These are phyloP conservation scores for Boletus tylopilopsis DNA, from an alignment of 768 basidiomycete genomes.

Conservation along the genomic window DNA sequence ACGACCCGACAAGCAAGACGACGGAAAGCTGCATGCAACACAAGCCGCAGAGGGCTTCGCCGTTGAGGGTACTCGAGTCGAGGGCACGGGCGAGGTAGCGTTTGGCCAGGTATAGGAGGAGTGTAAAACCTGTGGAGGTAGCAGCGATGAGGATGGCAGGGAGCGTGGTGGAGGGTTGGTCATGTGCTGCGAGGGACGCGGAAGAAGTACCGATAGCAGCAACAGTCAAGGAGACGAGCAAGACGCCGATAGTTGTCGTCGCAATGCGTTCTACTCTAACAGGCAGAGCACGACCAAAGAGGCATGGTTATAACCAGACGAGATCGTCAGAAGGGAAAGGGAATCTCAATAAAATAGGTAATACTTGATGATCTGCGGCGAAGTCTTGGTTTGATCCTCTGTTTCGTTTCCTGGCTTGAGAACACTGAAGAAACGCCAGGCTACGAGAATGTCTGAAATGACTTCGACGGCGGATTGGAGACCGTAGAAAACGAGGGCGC, in stretches of 20 bases:
- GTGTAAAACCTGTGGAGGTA: slow-evolving; percentile 36
- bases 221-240: slow-evolving; percentile 36
- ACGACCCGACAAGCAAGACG: slow-evolving; percentile 40
- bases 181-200: slow-evolving; percentile 31
- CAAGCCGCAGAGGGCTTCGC: slow-evolving; percentile 43
- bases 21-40: slow-evolving; percentile 42
- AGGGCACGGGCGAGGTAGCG: slow-evolving; percentile 42
- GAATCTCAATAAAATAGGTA: background rate
- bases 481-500: slow-evolving; percentile 45
- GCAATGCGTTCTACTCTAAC: slow-evolving; percentile 37
- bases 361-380: slow-evolving; percentile 14
- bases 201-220: slow-evolving; percentile 37
- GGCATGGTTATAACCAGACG: background rate
- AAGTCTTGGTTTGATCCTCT: background rate
- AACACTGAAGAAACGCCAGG: slow-evolving; percentile 41
- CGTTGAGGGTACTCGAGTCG: slow-evolving; percentile 42
- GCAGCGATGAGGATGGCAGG: slow-evolving; percentile 43
- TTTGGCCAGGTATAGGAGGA: slow-evolving; percentile 43
- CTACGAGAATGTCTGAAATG: slow-evolving; percentile 39
- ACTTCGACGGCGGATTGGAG: slow-evolving; percentile 48
- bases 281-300: background rate
- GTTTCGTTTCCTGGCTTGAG: slow-evolving; percentile 33
- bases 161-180: slow-evolving; percentile 37
- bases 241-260: slow-evolving; percentile 34
- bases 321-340: background rate